Base-by-base conservation (phyloP, 2,329 filamentous ascomycete genomes). In the Chalara sp. region DNA sequence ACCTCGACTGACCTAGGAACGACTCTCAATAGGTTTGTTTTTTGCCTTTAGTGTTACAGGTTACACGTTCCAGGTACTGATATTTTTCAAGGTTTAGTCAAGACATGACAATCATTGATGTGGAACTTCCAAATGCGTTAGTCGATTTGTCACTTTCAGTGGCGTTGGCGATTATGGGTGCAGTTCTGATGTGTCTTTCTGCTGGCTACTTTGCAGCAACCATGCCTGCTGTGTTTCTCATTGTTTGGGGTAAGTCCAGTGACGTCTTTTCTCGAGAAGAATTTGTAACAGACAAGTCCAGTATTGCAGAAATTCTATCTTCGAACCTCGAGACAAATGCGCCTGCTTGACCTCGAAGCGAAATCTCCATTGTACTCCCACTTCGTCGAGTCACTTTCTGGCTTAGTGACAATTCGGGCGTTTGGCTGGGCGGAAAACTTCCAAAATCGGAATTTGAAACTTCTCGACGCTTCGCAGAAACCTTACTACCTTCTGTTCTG, bases 401-500 rank as follows among this genome's bases (percentile, higher is more conserved):
- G 74, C 0, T 58, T 76, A 3, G 65, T 66, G 1, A 76, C 72
- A 6, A 62, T 77, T 5, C 66, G 74, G 42, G 70, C 72, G 4
- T 76, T 74, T 53, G 68, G 70, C 7, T 76, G 73, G 74, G 62
- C 44, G 4, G 40, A 54, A 11, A 39, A 48, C 11, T 54, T 52
- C 32, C 32, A 46, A 28, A 49, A 54, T 7, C 45, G 51, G 53
- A 79, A 78, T 50, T 63, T 73, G 12, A 55, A 58, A 4, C 67
- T 78, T 0, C 65, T 84, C 1, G 76, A 83, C 53, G 64, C 64
- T 6, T 79, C 78, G 0, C 80, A 83, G 56, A 67, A 70, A 30
- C 79, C 80, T 0, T 79, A 76, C 49, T 84, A 84, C 56, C 69
- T 81, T 0, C 68, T 83, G 6, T 76, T 73, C 52, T 73, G 75